These are phyloP conservation scores for Fusarium humuli DNA, from an alignment of 2,329 filamentous ascomycete genomes.

Conservation along the genomic window DNA sequence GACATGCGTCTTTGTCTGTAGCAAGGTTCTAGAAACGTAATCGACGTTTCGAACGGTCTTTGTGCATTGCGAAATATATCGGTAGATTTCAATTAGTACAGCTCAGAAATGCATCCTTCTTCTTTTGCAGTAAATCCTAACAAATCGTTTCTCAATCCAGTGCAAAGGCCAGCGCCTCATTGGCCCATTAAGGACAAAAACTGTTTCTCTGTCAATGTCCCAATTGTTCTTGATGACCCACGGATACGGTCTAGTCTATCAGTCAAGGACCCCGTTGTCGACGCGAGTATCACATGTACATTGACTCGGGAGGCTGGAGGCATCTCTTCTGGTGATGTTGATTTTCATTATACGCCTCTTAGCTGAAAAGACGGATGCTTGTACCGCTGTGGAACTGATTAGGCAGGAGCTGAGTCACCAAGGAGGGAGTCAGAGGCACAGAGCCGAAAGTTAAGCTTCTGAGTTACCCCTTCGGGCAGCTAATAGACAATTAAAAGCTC, in stretches of 20 bases:
- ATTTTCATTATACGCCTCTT: not conserved
- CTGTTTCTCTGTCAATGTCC: not conserved
- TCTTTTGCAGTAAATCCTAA: not conserved
- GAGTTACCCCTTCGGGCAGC: not conserved
- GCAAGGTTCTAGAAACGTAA: constrained; percentile 35
- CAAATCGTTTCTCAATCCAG: not conserved
- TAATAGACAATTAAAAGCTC: not conserved
- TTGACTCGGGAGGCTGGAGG: not conserved
- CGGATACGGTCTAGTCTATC: not conserved
- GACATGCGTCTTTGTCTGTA: constrained; percentile 25
- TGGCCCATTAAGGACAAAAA: not conserved
- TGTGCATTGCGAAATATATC: constrained; percentile 23
- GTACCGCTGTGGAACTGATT: not conserved
- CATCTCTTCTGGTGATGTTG: not conserved
- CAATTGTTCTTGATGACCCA: not conserved
- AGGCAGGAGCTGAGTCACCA: constrained; percentile 13
- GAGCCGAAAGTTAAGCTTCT: constrained; percentile 7
- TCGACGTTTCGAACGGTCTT: constrained; percentile 13
- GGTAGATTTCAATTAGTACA: constrained; percentile 2
- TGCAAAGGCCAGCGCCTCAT: not conserved
- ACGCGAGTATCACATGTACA: not conserved
- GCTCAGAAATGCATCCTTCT: not conserved
- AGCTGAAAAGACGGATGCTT: not conserved
- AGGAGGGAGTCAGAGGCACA: not conserved
- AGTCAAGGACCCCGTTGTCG: not conserved